Conservation (phyloP, 139 green algal species). For the Closterium sp. region DNA sequence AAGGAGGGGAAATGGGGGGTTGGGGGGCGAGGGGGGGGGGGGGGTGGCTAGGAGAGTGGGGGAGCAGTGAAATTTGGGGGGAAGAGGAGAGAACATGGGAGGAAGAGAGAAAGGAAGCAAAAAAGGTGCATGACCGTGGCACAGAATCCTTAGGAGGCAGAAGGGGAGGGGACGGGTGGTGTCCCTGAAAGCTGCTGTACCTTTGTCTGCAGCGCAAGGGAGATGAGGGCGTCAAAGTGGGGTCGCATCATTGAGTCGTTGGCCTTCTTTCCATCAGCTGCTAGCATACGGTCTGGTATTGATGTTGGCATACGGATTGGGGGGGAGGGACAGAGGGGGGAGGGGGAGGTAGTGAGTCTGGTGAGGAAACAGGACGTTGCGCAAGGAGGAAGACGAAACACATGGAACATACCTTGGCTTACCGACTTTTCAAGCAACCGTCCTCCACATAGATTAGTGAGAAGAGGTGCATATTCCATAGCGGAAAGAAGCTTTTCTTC, state of each 20-base stretch:
- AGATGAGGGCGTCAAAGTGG: background rate
- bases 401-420: background rate
- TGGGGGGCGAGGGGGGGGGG: too few species aligned
- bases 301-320: background rate
- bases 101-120: background rate
- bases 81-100: background rate
- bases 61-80: too few species aligned
- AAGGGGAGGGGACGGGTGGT: background rate
- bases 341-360: background rate
- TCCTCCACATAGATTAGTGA: background rate
- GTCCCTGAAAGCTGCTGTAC: background rate
- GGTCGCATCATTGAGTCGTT: background rate
- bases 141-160: too few species aligned
- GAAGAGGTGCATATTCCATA: too few species aligned
- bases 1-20: background rate
- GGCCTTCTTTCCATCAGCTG: background rate
- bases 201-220: background rate
- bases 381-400: background rate
- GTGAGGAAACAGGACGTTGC: background rate
- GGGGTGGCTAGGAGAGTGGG: too few species aligned
- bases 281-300: background rate
- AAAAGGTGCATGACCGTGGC: too few species aligned
- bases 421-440: background rate
- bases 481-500: background rate
- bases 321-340: too few species aligned